Conservation (phyloP, 306 rosid genomes). For the Pachyrhizus erosus region DNA sequence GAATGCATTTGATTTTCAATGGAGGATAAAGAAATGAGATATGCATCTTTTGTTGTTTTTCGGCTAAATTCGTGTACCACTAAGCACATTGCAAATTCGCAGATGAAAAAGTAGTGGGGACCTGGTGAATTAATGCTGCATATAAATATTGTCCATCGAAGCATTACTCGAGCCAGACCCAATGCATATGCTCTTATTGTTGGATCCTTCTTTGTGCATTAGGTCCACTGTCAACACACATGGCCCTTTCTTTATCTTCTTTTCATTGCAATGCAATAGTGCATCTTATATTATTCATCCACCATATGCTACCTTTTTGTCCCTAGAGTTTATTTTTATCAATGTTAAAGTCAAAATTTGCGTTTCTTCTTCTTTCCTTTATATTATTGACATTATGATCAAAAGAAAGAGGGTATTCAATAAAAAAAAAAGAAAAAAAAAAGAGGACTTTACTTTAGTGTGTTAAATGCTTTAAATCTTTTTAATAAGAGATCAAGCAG, state of each 20-base stretch:
- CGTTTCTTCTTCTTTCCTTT: background rate
- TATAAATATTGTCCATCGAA: conserved; percentile 18
- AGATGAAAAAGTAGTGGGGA: conserved; percentile 39
- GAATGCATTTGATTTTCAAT: background rate
- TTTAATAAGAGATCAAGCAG: background rate
- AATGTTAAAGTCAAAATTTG: conserved; percentile 11
- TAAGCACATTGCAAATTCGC: conserved; percentile 21
- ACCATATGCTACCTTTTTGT: background rate
- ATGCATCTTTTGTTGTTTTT: background rate
- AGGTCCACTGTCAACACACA: conserved; percentile 37
- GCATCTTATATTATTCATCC: conserved; percentile 25
- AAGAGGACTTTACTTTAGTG: background rate
- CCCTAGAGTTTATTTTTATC: background rate
- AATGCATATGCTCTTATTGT: conserved; percentile 6
- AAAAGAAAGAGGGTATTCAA: background rate
- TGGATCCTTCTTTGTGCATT: conserved; percentile 27
- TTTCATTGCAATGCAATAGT: background rate
- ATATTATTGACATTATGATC: background rate
- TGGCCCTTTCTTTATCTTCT: conserved; percentile 16
- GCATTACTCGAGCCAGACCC: conserved; percentile 20
- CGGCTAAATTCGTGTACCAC: conserved; percentile 29
- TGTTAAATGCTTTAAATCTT: background rate
- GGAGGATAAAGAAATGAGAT: background rate
- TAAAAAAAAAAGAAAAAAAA: too few relatives aligned
- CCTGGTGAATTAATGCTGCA: conserved; percentile 38